Evolutionary conservation across 2,329 filamentous ascomycete genomes (phyloP).

Genomic region (Verticillium nubilum): DNA sequence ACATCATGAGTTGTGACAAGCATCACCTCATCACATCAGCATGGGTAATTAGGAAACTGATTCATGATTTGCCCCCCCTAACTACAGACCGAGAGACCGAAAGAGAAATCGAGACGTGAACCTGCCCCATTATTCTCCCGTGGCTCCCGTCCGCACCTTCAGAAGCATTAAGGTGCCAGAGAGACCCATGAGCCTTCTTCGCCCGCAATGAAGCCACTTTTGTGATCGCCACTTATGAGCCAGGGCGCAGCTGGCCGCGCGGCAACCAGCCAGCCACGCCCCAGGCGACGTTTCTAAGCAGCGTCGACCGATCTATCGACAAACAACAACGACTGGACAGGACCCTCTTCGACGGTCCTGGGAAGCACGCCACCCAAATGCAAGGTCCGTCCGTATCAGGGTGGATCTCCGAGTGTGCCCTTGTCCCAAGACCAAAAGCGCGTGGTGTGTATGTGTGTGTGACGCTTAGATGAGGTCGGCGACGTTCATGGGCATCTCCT

Average conservation of each 20-base stretch:
- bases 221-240: conserved; percentile 12
- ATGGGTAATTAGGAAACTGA: conserved; percentile 6
- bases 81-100: conserved; percentile 13
- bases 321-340: conserved; percentile 11
- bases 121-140: conserved; percentile 11
- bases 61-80: conserved; percentile 13
- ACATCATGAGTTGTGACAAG: no score
- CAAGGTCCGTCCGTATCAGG: conserved; percentile 4
- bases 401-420: conserved; percentile 6
- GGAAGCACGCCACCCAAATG: conserved; percentile 8
- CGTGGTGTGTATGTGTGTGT: conserved; percentile 6
- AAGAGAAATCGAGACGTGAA: conserved; percentile 14
- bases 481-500: conserved; percentile 99
- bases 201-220: conserved; percentile 15
- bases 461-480: conserved; percentile 64
- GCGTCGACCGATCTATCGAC: conserved; percentile 15
- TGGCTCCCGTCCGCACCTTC: conserved; percentile 12
- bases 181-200: conserved; percentile 12
- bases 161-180: conserved; percentile 14
- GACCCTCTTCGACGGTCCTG: conserved; percentile 4
- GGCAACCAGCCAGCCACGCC: conserved; percentile 8
- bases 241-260: conserved; percentile 8
- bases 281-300: conserved; percentile 10
- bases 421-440: conserved; percentile 2
- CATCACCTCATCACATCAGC: background rate